A percentile compares a stretch with the other conserved stretches of the same genome.
These are phyloP conservation scores for Neotropicomus parvogracilis DNA, from an alignment of 1,284 basidiomycete species.

Conservation along the genomic window DNA sequence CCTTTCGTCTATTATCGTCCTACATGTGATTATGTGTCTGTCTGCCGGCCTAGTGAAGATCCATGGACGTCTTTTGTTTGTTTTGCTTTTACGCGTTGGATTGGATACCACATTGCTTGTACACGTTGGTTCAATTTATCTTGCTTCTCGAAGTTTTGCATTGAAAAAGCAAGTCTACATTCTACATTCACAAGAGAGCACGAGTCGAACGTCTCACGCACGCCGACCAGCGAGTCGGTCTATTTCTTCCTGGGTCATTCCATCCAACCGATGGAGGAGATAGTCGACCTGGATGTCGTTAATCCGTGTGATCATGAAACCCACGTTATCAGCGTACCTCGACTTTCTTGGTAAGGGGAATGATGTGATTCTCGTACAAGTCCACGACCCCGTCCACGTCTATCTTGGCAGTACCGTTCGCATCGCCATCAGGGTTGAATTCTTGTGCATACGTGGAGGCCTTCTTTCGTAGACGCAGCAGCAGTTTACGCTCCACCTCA, in stretches of 20 bases:
- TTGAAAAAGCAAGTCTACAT: constrained; percentile 3
- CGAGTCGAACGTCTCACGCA: constrained; percentile 10
- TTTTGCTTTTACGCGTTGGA: constrained; percentile 16
- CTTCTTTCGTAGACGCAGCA: constrained; percentile 88
- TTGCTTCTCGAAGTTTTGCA: constrained; percentile 16
- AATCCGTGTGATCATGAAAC: constrained; percentile 4
- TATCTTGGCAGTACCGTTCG: constrained; percentile 60
- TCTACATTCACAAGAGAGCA: constrained; percentile 9
- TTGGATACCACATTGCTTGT: constrained; percentile 26
- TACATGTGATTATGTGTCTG: constrained; percentile 19
- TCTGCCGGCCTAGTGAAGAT: constrained; percentile 15
- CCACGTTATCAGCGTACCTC: constrained; percentile 63
- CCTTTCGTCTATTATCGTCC: constrained; percentile 7
- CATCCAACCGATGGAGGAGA: constrained; percentile 80
- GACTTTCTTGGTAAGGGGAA: constrained; percentile 96
- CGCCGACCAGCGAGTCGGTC: constrained; percentile 47
- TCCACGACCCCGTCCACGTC: constrained; percentile 91
- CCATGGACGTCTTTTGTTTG: constrained; percentile 21
- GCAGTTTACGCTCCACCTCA: constrained; percentile 85
- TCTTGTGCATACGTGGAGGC: constrained; percentile 92
- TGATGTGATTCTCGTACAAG: constrained; percentile 92
- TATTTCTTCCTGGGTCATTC: constrained; percentile 76
- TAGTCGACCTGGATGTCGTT: constrained; percentile 75
- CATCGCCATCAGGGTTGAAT: constrained; percentile 71
- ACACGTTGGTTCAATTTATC: constrained; percentile 21